Percentiles rank a stretch among this genome's conserved stretches.
These are phyloP conservation scores for Colletotrichum filicis DNA, from an alignment of 2,329 filamentous ascomycete species.

Conservation along the genomic window DNA sequence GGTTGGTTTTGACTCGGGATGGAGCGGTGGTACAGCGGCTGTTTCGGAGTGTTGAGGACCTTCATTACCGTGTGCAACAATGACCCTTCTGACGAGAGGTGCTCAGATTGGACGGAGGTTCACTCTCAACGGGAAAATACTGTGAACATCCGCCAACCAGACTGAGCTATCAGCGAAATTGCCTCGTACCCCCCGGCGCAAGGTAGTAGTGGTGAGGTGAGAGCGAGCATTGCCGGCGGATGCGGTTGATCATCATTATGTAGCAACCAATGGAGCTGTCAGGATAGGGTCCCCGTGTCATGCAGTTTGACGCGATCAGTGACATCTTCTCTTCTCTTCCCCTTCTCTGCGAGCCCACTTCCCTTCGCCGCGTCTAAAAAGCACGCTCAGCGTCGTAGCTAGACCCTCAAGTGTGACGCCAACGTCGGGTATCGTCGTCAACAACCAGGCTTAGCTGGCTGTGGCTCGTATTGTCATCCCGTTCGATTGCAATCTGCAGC, in stretches of 20 bases:
- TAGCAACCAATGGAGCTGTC: slow-evolving; percentile 43
- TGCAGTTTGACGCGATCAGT: slow-evolving; percentile 49
- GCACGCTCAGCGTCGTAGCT: slow-evolving; percentile 31
- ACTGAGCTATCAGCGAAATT: not conserved
- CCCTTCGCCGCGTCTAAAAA: slow-evolving; percentile 43
- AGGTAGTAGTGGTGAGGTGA: not conserved
- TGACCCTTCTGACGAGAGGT: not conserved
- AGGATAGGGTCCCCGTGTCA: slow-evolving; percentile 43
- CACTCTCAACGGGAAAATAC: not conserved
- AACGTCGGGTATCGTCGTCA: slow-evolving; percentile 19
- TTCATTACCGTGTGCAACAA: slow-evolving; percentile 3
- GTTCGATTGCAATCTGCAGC: slow-evolving; percentile 11
- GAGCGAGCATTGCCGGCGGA: slow-evolving; percentile 22
- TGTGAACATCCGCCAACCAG: not conserved
- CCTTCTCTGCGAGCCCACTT: slow-evolving; percentile 38
- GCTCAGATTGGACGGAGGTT: not conserved
- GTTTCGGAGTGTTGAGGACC: slow-evolving; percentile 22
- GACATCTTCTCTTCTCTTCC: slow-evolving; percentile 29
- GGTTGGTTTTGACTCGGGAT: slow-evolving; percentile 7
- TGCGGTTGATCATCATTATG: slow-evolving; percentile 9
- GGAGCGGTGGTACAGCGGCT: not conserved
- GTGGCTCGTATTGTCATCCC: slow-evolving; percentile 29
- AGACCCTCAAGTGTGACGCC: slow-evolving; percentile 21
- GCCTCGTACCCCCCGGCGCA: not conserved
- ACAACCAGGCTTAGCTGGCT: slow-evolving; percentile 16